phyloP scores from a whole-genome alignment of 192 early-diverging fungal species.

The Chytriomyces hyalinus region DNA sequence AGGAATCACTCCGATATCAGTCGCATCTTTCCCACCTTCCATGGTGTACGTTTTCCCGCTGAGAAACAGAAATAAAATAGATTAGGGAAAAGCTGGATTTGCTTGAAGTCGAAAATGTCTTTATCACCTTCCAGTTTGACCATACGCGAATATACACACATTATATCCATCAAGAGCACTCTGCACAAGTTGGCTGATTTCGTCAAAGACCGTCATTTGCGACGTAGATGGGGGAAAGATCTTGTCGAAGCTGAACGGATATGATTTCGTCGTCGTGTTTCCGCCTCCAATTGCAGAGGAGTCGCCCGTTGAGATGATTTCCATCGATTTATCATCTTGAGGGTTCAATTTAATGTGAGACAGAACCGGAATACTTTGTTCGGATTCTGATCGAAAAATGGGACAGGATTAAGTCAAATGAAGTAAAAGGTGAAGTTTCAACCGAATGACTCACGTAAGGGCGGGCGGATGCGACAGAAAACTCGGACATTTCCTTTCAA shows the following conservation, averaged over 20 bases:
- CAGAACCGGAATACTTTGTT: conserved; percentile 26
- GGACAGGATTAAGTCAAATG: conserved; percentile 16
- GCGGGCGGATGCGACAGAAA: conserved; percentile 92
- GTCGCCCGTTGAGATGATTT: conserved; percentile 63
- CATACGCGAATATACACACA: conserved; percentile 97
- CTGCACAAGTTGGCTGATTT: conserved; percentile 95
- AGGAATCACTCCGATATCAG: conserved; percentile 87
- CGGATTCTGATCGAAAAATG: conserved; percentile 36
- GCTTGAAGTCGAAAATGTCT: conserved; percentile 45
- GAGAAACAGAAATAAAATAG: neutral
- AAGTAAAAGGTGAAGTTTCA: neutral
- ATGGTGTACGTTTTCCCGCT: conserved; percentile 41
- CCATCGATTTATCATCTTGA: conserved; percentile 73
- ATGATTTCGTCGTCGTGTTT: conserved; percentile 62
- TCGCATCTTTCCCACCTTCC: conserved; percentile 53
- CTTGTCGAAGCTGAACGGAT: conserved; percentile 84
- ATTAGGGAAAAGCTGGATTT: neutral
- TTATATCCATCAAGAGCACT: conserved; percentile 92
- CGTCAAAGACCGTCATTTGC: conserved; percentile 87
- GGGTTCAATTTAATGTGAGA: conserved; percentile 61
- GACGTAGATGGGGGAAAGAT: conserved; percentile 73
- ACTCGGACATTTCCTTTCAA: conserved; percentile 97
- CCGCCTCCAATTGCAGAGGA: conserved; percentile 54
- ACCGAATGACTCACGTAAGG: conserved; percentile 43
- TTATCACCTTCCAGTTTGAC: conserved; percentile 95